Evolutionary conservation across 495 filamentous ascomycete species (phyloP), one percentile per base, ranked within the genome.

Genomic region (Xylaria grammica): DNA sequence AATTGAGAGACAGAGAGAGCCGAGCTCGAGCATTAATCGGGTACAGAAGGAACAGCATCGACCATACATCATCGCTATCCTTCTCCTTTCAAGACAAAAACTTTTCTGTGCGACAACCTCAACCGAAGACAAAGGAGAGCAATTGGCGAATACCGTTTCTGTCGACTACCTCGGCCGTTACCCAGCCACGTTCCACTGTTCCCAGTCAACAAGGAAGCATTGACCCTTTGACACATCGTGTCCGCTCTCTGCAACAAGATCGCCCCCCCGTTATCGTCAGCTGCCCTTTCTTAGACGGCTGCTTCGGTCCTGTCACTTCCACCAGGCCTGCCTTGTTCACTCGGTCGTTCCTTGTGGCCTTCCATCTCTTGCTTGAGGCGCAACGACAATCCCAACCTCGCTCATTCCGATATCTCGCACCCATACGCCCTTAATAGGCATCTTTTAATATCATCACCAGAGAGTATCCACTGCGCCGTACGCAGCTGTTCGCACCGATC

Each of bases 281-380:
- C 49, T 15, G 22, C 26, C 24, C 44, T 38, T 60, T 57, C 53
- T 70, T 71, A 63, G 62, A 66, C 60, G 51, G 44, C 50, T 45
- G 65, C 44, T 60, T 58, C 53, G 22, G 30, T 42, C 68, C 60
- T 45, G 53, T 57, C 53, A 48, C 10, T 55, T 38, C 55, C 49
- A 60, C 62, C 63, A 67, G 54, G 40, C 54, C 66, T 52, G 52
- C 62, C 67, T 53, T 66, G 26, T 61, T 45, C 72, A 68, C 72
- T 75, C 72, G 67, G 74, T 67, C 65, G 69, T 70, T 68, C 72
- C 67, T 72, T 62, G 36, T 22, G 27, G 8, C 10, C 9, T 46
- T 50, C 38, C 48, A 8, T 46, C 29, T 48, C 22, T 45, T 32
- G 26, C 19, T 48, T 27, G 29, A 50, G 29, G 26, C 45, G 53